A percentile compares a stretch with the other conserved stretches of the same genome.
These are phyloP conservation scores for Rheum nobile DNA, from an alignment of 148 eudicot species.

Conservation along the genomic window DNA sequence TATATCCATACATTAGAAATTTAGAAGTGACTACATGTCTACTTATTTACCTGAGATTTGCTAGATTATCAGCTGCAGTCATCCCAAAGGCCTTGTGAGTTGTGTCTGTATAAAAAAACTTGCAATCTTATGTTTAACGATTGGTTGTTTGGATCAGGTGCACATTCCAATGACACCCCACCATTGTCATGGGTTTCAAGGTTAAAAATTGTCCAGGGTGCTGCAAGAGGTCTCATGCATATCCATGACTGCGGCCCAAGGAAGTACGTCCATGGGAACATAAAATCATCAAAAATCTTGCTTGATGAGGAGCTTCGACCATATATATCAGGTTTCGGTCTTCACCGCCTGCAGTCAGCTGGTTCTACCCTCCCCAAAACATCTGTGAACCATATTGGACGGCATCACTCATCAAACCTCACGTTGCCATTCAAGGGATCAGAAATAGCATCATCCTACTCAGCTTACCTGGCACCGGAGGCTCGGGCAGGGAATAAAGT, in stretches of 20 bases:
- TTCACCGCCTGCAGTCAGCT: slow-evolving; percentile 34
- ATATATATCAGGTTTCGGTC: slow-evolving; percentile 75
- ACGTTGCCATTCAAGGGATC: neutral
- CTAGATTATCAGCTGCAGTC: too few species aligned
- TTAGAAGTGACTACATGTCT: too few species aligned
- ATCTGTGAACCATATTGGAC: neutral
- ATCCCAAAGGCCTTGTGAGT: too few species aligned
- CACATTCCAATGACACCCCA: slow-evolving; percentile 36
- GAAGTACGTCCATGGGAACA: slow-evolving; percentile 65
- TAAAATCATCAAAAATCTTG: slow-evolving; percentile 82
- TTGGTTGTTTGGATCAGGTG: slow-evolving; percentile 27
- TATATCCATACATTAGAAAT: neutral
- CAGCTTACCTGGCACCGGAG: slow-evolving; percentile 57
- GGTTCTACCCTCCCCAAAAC: neutral
- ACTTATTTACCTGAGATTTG: too few species aligned
- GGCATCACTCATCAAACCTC: neutral
- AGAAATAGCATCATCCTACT: slow-evolving; percentile 20
- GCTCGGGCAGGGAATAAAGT: slow-evolving; percentile 34
- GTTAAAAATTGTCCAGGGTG: slow-evolving; percentile 57
- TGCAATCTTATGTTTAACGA: neutral
- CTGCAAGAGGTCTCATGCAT: slow-evolving; percentile 62
- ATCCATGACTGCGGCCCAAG: slow-evolving; percentile 86
- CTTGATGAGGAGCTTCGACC: slow-evolving; percentile 76
- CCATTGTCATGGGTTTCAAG: slow-evolving; percentile 76
- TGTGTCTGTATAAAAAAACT: too few species aligned